Base-by-base conservation (phyloP, 2,329 filamentous ascomycete genomes). In the Talaromyces sp. region DNA sequence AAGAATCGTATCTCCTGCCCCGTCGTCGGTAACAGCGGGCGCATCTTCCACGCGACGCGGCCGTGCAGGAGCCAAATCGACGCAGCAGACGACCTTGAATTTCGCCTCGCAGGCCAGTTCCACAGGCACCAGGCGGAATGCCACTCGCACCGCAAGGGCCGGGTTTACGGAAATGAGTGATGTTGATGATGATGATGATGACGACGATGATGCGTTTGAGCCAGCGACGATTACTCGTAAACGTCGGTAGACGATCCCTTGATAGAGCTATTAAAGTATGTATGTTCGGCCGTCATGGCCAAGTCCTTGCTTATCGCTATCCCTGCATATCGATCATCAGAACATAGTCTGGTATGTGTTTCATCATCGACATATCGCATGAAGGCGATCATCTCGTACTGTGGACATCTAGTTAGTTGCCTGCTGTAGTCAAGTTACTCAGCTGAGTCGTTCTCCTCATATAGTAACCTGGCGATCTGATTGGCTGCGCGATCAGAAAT, bases 151-250 rank as follows among this genome's bases (percentile, higher is more conserved):
- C 39, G 76, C 69, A 48, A 73, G 72, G 40, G 71, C 68, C 21
- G 64, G 62, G 11, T 64, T 71, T n/a, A 76, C 73, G 62, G 69
- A 73, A 8, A 63, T 76, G 11, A 78, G 76, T 58, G 72, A 77
- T 60, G 55, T 52, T 60, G 76, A 78, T 37, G 76, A 78, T 59
- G 75, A n/a, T 60, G 76, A 78, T 37, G 76, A 77, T 55, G 75
- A 76, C 58, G 69, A 71, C 7, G 76, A 78, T 18, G 79, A 81
- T 71, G 79, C 77, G 12, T 81, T 81, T 72, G 79, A 81, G 66
- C 75, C 78, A n/a, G 66, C 67, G 23, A 66, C 68, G 33, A 55
- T 61, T 55, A 61, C 60, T 39, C 59, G 63, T 4, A 62, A 25
- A n/a, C 63, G 60, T 14, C 63, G 63, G 25, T 62, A 63, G 55